phyloP scores from a whole-genome alignment of 331 rosid species.

The Acacia concinna region DNA sequence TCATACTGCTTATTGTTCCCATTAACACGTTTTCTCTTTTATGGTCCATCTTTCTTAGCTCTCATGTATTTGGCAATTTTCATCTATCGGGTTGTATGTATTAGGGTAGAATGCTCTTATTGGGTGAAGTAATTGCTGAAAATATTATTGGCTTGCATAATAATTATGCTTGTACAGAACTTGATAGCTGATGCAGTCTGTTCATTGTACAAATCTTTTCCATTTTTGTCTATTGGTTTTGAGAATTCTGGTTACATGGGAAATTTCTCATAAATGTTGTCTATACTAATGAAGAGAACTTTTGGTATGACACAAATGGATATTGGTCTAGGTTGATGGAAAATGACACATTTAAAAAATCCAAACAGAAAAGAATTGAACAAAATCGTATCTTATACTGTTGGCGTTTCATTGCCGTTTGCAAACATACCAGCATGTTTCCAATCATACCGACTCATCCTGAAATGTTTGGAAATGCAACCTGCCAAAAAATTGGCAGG shows the following conservation, averaged over 20 bases:
- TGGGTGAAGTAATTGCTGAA: not conserved
- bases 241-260: not conserved
- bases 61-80: conserved; percentile 14
- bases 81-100: not conserved
- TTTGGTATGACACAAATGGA: not conserved
- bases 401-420: not conserved
- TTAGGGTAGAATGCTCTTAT: not conserved
- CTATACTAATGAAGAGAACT: not conserved
- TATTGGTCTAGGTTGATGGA: not conserved
- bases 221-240: no score
- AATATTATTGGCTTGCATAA: not conserved
- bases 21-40: not conserved
- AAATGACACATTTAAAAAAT: not conserved
- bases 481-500: not conserved
- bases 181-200: not conserved
- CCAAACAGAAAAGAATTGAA: not conserved
- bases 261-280: not conserved
- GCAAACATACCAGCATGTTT: not conserved
- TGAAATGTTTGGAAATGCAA: not conserved
- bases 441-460: not conserved
- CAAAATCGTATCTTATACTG: not conserved
- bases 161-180: not conserved
- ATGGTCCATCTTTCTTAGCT: conserved; percentile 5
- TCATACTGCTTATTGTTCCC: conserved; percentile 11
- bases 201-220: no score